Evolutionary conservation across 2,329 filamentous ascomycete species (phyloP), one percentile per base, ranked within the genome.

Genomic region (Fusarium foetens): DNA sequence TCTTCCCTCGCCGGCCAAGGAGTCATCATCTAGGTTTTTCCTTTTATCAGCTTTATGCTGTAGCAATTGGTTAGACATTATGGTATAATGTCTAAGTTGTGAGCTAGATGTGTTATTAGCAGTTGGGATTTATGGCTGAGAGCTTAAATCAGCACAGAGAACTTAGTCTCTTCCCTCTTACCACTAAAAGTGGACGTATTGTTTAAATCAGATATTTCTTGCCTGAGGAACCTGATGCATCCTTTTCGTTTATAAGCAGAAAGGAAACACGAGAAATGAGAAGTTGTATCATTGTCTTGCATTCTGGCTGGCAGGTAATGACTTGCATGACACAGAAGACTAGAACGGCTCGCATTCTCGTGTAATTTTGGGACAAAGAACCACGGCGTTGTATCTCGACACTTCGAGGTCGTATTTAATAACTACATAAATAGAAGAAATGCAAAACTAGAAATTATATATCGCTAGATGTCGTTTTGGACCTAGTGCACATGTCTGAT

Each of bases 211-310:
- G 45, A 5, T 10, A 48, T 17, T 31, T n/a, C 14, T 48, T n/a
- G 27, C 13, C 2, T 12, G 14, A 4, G 21, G 3, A 16, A 12
- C 27, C 21, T 48, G 7, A n/a, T 12, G 6, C 3, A 10, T 21
- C 5, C 7, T 17, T 48, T 6, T 0, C 2, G 3, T n/a, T 31
- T 0, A 2, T 5, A 29, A 4, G 14, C 5, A 29, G 1, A 48
- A 46, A 8, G 13, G 4, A 21, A 46, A 21, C 1, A 8, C 25
- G 1, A 3, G 4, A 21, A 29, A 29, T 46, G 19, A 7, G 1
- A 27, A 14, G 6, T 16, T 19, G 14, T 6, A 23, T 23, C 6
- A 13, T 49, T 23, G 8, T 2, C 8, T 17, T 9, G 11, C 11
- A 14, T 16, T 31, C 21, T 31, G 14, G 16, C 31, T 5, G 12